phyloP scores from a whole-genome alignment of 768 basidiomycete species.

The Leucogyrophana mollusca region DNA sequence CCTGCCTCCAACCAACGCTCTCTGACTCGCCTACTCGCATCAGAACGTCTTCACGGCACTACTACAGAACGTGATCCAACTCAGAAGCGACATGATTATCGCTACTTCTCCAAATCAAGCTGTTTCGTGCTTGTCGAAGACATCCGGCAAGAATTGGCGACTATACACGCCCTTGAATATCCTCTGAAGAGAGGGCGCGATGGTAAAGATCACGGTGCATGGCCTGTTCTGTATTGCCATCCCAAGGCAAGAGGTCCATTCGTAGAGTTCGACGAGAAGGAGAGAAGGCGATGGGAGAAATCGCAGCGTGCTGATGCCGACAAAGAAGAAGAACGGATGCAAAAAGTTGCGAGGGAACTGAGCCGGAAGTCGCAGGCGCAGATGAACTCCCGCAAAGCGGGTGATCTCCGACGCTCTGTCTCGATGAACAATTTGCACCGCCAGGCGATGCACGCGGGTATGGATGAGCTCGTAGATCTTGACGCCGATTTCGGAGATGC shows the following conservation, averaged over 20 bases:
- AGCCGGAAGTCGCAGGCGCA: constrained; percentile 27
- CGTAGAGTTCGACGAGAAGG: constrained; percentile 70
- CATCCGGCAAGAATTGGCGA: constrained; percentile 76
- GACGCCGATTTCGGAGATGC: constrained; percentile 38
- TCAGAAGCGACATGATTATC: constrained; percentile 83
- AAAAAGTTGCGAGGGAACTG: constrained; percentile 23
- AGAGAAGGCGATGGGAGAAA: constrained; percentile 66
- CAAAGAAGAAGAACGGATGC: constrained; percentile 32
- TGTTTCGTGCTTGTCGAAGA: constrained; percentile 94
- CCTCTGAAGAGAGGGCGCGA: constrained; percentile 50
- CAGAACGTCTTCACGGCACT: constrained; percentile 80
- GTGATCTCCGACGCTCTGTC: constrained; percentile 69
- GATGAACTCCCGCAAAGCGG: constrained; percentile 29
- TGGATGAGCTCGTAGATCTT: constrained; percentile 42
- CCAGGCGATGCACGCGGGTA: constrained; percentile 38
- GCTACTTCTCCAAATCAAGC: constrained; percentile 75
- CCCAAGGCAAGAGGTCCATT: constrained; percentile 74
- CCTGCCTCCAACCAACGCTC: constrained; percentile 39
- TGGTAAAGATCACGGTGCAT: constrained; percentile 55
- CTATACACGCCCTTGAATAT: constrained; percentile 86
- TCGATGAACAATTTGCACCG: constrained; percentile 79
- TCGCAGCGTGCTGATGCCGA: constrained; percentile 38
- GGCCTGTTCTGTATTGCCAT: constrained; percentile 85
- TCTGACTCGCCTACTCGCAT: constrained; percentile 65
- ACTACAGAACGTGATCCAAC: constrained; percentile 90